Evolutionary conservation across 2,329 filamentous ascomycete genomes (phyloP).

Genomic region (Fusarium burgessii): DNA sequence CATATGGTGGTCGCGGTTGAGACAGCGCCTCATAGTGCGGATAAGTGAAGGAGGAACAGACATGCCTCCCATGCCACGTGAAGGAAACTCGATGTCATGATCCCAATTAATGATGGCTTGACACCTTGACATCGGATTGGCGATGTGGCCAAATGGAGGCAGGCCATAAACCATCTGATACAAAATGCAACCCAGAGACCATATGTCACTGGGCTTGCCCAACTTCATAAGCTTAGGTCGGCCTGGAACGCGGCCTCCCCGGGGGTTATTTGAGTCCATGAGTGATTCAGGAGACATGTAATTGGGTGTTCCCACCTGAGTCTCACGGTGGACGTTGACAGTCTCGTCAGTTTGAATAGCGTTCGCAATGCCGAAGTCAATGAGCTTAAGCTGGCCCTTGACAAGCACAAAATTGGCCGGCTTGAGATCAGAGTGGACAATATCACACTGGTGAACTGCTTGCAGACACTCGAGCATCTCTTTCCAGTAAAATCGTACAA

Average conservation of each 20-base stretch:
- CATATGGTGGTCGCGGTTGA: conserved; percentile 71
- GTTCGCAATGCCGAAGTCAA: conserved; percentile 98
- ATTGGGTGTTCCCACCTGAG: conserved; percentile 94
- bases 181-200: conserved; percentile 95
- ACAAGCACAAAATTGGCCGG: conserved; percentile 97
- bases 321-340: conserved; percentile 96
- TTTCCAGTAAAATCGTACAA: conserved; percentile 98
- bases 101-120: conserved; percentile 86
- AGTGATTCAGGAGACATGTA: conserved; percentile 98
- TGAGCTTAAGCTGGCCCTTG: conserved; percentile 90
- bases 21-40: conserved; percentile 71
- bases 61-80: conserved; percentile 74
- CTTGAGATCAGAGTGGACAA: conserved; percentile 97
- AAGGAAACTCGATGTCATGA: conserved; percentile 78
- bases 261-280: conserved; percentile 81
- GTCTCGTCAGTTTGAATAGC: conserved; percentile 96
- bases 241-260: conserved; percentile 57
- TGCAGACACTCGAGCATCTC: conserved; percentile 98
- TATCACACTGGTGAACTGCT: conserved; percentile 88
- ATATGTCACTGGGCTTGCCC: conserved; percentile 95
- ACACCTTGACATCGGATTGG: conserved; percentile 86
- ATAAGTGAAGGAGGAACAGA: conserved; percentile 70
- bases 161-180: conserved; percentile 99
- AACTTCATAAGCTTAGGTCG: conserved; percentile 88
- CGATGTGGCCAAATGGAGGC: conserved; percentile 93